These are phyloP conservation scores for Mycena floridula DNA, from an alignment of 768 basidiomycete species.

Conservation along the genomic window DNA sequence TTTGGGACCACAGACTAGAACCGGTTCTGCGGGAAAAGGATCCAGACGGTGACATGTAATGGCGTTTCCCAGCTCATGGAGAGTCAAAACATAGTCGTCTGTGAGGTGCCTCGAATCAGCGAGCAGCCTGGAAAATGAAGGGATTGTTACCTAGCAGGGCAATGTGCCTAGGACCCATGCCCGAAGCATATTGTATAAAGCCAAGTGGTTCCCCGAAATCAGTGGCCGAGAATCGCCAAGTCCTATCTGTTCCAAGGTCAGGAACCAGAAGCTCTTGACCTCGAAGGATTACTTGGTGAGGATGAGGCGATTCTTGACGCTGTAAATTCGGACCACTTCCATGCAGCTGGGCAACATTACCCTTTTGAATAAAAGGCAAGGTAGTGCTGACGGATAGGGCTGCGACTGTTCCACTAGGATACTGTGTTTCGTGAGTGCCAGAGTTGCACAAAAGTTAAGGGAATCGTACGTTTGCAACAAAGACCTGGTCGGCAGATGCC, in stretches of 20 bases:
- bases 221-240: too few species aligned
- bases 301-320: conserved; percentile 70
- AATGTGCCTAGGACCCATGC: conserved; percentile 69
- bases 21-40: too few species aligned
- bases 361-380: conserved; percentile 36
- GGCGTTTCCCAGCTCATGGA: conserved; percentile 66
- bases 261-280: conserved; percentile 60
- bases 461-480: background rate
- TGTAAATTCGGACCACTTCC: conserved; percentile 58
- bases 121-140: too few species aligned
- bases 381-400: conserved; percentile 48
- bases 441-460: background rate
- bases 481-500: background rate
- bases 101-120: too few species aligned
- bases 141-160: conserved; percentile 50
- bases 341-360: conserved; percentile 35
- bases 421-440: too few species aligned
- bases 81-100: conserved; percentile 62
- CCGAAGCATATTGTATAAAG: conserved; percentile 41
- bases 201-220: too few species aligned
- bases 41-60: too few species aligned
- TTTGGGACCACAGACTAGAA: too few species aligned
- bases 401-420: conserved; percentile 56
- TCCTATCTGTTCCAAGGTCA: conserved; percentile 70
- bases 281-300: conserved; percentile 75